A percentile compares a stretch with the other conserved stretches of the same genome.
Conservation (phyloP, 2,329 filamentous ascomycete genomes). For the Arthroderma sp. region DNA sequence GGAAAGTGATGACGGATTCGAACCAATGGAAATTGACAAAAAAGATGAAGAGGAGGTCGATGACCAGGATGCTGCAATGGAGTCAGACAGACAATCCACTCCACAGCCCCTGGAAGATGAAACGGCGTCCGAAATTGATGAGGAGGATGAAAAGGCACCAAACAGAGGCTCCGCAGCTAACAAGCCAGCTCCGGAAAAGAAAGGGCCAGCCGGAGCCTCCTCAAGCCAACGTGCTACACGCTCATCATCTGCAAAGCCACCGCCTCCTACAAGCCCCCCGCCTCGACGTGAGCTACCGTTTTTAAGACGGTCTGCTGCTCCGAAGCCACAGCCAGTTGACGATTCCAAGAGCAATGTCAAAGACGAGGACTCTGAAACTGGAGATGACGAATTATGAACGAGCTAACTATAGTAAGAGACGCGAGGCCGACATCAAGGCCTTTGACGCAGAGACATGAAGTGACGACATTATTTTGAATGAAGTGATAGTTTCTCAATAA, state of each 20-base stretch:
- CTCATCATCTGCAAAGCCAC: not conserved
- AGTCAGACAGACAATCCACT: slow-evolving; percentile 16
- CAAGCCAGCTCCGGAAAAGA: not conserved
- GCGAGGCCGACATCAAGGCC: too few relatives aligned
- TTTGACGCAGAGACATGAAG: too few relatives aligned
- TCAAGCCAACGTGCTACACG: not conserved
- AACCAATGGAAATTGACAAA: slow-evolving; percentile 24
- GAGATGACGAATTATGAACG: slow-evolving; percentile 29
- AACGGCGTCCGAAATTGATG: slow-evolving; percentile 19
- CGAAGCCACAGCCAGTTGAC: slow-evolving; percentile 6
- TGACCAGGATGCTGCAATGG: slow-evolving; percentile 3
- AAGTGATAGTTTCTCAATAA: too few relatives aligned
- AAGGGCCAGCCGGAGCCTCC: not conserved
- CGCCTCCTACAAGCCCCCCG: slow-evolving; percentile 17
- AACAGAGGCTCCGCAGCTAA: not conserved
- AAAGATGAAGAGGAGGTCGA: slow-evolving; percentile 4
- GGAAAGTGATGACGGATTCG: slow-evolving; percentile 24
- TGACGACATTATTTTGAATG: too few relatives aligned
- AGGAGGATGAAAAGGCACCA: slow-evolving; percentile 6
- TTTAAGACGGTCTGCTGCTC: slow-evolving; percentile 10
- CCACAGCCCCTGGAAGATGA: slow-evolving; percentile 23
- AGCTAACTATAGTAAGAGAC: not conserved
- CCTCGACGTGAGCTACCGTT: slow-evolving; percentile 33
- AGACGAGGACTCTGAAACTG: slow-evolving; percentile 21
- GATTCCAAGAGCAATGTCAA: slow-evolving; percentile 3